Percentiles rank a stretch among this genome's conserved stretches.
phyloP scores from a whole-genome alignment of 805 yeast species.

The Yarrowia deformans region DNA sequence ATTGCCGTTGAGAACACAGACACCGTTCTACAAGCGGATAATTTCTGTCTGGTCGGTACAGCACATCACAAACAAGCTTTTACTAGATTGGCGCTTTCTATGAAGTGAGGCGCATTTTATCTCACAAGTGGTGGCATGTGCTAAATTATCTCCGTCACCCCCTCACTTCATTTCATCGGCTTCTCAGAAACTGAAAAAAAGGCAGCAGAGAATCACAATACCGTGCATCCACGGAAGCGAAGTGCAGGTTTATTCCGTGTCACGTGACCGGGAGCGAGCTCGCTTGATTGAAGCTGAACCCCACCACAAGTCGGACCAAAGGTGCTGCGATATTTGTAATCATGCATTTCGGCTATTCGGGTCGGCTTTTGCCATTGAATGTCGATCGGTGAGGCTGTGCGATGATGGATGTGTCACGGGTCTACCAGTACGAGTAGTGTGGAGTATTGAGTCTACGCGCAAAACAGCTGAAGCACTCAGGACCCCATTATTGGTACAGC shows the following conservation, averaged over 20 bases:
- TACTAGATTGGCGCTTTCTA: neutral
- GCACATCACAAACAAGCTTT: too few relatives aligned
- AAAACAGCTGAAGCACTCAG: too few relatives aligned
- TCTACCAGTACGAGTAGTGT: too few relatives aligned
- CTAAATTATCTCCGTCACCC: neutral
- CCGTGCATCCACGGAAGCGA: neutral
- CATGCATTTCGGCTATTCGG: constrained; percentile 12
- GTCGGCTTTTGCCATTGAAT: neutral
- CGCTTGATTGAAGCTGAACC: neutral
- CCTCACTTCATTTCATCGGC: neutral
- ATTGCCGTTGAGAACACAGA: neutral
- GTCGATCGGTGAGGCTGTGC: neutral
- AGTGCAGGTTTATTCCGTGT: neutral
- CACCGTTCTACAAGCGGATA: too few relatives aligned
- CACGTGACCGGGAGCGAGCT: neutral
- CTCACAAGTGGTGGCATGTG: neutral
- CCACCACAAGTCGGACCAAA: neutral
- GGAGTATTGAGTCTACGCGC: too few relatives aligned
- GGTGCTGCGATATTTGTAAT: constrained; percentile 4
- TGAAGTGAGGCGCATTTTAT: neutral
- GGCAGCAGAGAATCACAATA: neutral
- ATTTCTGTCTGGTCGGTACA: too few relatives aligned
- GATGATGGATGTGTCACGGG: neutral
- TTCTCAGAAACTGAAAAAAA: neutral
- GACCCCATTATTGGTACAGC: too few relatives aligned